These are phyloP conservation scores for Ceratobasidium papillatum DNA, from an alignment of 1,284 basidiomycete genomes.

Conservation along the genomic window DNA sequence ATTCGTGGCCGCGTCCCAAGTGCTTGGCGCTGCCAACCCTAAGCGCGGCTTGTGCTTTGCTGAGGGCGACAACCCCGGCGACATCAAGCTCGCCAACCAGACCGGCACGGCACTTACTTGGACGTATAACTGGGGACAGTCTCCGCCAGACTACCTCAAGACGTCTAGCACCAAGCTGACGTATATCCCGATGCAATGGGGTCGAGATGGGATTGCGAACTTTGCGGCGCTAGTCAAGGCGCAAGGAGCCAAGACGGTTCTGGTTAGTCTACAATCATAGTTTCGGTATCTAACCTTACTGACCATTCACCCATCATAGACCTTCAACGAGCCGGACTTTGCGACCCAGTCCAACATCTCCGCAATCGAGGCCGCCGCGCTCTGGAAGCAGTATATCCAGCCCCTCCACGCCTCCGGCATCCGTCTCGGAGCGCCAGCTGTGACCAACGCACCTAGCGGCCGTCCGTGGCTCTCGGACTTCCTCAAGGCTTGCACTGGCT, in stretches of 20 bases:
- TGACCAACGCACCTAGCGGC: conserved; percentile 14
- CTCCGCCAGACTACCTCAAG: conserved; percentile 46
- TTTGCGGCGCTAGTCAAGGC: conserved; percentile 45
- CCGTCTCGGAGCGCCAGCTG: conserved; percentile 49
- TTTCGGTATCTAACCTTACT: neutral
- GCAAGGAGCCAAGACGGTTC: conserved; percentile 44
- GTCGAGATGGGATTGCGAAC: conserved; percentile 45
- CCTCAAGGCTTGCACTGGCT: conserved; percentile 4
- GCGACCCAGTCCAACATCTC: conserved; percentile 53
- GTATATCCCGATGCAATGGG: conserved; percentile 51
- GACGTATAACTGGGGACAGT: conserved; percentile 48
- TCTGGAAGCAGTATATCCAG: conserved; percentile 53
- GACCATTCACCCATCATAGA: conserved; percentile 34
- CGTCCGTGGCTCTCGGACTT: conserved; percentile 19
- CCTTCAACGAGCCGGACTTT: conserved; percentile 45
- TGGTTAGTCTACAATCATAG: conserved; percentile 49
- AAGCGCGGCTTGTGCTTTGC: conserved; percentile 49
- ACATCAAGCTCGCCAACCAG: conserved; percentile 44
- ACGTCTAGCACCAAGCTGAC: conserved; percentile 41
- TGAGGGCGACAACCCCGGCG: conserved; percentile 46
- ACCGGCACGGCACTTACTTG: conserved; percentile 47
- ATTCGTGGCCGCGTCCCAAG: neutral
- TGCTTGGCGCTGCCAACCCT: conserved; percentile 4
- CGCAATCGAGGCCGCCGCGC: conserved; percentile 49
- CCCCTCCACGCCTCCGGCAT: conserved; percentile 51